Conservation (phyloP, 768 basidiomycete species). For the Cystoderma amianthinum region DNA sequence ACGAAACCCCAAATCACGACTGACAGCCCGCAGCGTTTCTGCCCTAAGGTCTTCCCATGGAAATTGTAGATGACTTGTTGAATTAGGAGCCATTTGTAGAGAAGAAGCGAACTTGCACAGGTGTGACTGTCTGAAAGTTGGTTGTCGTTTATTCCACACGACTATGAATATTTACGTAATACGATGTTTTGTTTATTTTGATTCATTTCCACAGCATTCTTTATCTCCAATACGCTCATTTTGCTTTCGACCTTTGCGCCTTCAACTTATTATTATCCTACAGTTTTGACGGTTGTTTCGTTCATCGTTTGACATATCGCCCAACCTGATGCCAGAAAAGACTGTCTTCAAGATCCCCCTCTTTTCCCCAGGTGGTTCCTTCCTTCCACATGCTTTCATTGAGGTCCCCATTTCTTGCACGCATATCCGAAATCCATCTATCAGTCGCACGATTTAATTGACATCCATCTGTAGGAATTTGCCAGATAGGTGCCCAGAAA, state of each 20-base stretch:
- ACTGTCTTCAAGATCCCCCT: constrained; percentile 46
- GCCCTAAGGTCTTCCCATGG: background rate
- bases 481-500: constrained; percentile 71
- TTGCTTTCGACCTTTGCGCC: background rate
- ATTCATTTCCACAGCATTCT: too few species aligned
- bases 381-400: constrained; percentile 41
- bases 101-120: background rate
- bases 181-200: too few species aligned
- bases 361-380: constrained; percentile 36
- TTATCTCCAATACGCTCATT: background rate
- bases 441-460: constrained; percentile 51
- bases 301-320: constrained; percentile 39
- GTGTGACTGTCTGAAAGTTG: too few species aligned
- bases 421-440: constrained; percentile 33
- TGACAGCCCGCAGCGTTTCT: background rate
- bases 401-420: constrained; percentile 12
- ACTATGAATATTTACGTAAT: too few species aligned
- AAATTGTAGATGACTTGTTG: background rate
- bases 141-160: background rate
- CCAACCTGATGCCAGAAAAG: constrained; percentile 59
- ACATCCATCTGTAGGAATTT: constrained; percentile 54
- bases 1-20: background rate
- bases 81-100: background rate
- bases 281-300: too few species aligned
- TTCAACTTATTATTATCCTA: too few species aligned